Percentiles rank a stretch among this genome's conserved stretches.
Conservation (phyloP, 257 asterid genomes). For the Nicotiana paniculata region DNA sequence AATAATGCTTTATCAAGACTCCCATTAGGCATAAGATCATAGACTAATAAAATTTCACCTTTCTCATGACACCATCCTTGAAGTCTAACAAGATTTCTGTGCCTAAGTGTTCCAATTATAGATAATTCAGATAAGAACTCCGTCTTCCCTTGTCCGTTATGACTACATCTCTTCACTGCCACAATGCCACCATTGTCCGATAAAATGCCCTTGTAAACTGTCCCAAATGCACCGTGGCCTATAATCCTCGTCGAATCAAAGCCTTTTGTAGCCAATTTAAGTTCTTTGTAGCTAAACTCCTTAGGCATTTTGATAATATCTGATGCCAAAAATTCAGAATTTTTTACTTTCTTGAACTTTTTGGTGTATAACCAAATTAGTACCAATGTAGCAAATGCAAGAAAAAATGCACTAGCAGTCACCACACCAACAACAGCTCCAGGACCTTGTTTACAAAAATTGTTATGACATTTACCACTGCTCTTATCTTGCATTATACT, state of each 20-base stretch:
- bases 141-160: slow-evolving; percentile 60
- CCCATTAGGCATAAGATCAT: slow-evolving; percentile 74
- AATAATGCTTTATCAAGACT: slow-evolving; percentile 69
- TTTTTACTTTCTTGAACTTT: slow-evolving; percentile 37
- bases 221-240: slow-evolving; percentile 81
- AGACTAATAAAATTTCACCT: slow-evolving; percentile 64
- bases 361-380: slow-evolving; percentile 51
- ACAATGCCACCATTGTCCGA: slow-evolving; percentile 46
- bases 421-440: slow-evolving; percentile 77
- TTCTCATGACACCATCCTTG: slow-evolving; percentile 89
- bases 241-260: slow-evolving; percentile 42
- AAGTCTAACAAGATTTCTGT: slow-evolving; percentile 64
- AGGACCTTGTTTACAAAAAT: slow-evolving; percentile 48
- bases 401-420: slow-evolving; percentile 66
- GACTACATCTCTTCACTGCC: slow-evolving; percentile 78
- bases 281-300: slow-evolving; percentile 64
- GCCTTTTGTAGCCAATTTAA: slow-evolving; percentile 55
- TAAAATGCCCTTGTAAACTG: slow-evolving; percentile 56
- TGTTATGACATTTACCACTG: slow-evolving; percentile 42
- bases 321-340: slow-evolving; percentile 36
- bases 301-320: slow-evolving; percentile 78
- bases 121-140: slow-evolving; percentile 74
- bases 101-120: slow-evolving; percentile 73
- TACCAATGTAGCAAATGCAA: slow-evolving; percentile 42
- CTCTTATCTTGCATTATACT: slow-evolving; percentile 12